Evolutionary conservation across 768 basidiomycete species (phyloP).

Genomic region (Pisolithus albus): DNA sequence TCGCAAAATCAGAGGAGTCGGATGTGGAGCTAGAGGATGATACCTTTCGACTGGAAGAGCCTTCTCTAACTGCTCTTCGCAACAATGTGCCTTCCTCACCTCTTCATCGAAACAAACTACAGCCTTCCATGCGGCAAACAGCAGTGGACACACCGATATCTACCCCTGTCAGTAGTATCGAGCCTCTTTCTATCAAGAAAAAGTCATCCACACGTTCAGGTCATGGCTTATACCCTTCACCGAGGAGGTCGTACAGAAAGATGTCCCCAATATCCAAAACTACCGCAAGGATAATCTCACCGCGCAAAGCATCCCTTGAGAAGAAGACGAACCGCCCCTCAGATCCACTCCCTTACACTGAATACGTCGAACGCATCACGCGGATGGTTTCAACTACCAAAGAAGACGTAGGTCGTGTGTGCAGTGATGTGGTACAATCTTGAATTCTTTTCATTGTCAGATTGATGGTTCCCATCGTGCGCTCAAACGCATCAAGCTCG

Average conservation of each 20-base stretch:
- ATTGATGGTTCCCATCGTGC: slow-evolving; percentile 63
- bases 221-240: slow-evolving; percentile 32
- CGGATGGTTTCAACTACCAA: slow-evolving; percentile 47
- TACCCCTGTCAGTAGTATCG: slow-evolving; percentile 42
- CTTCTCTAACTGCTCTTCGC: slow-evolving; percentile 20
- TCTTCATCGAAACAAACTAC: slow-evolving; percentile 67
- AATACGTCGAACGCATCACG: slow-evolving; percentile 41
- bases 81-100: slow-evolving; percentile 33
- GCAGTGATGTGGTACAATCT: not conserved
- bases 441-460: slow-evolving; percentile 31
- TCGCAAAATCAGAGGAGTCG: slow-evolving; percentile 34
- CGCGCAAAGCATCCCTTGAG: slow-evolving; percentile 52
- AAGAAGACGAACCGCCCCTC: slow-evolving; percentile 30
- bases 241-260: slow-evolving; percentile 33
- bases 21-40: slow-evolving; percentile 31
- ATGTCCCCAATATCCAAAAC: slow-evolving; percentile 48
- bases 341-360: slow-evolving; percentile 22
- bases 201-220: slow-evolving; percentile 56
- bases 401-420: slow-evolving; percentile 50
- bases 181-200: slow-evolving; percentile 83
- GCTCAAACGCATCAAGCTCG: slow-evolving; percentile 70
- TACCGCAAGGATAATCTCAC: slow-evolving; percentile 39
- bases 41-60: slow-evolving; percentile 22
- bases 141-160: slow-evolving; percentile 53
- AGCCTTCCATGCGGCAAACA: slow-evolving; percentile 50